phyloP scores from a whole-genome alignment of 768 basidiomycete species.

The Termitomyces sp. region DNA sequence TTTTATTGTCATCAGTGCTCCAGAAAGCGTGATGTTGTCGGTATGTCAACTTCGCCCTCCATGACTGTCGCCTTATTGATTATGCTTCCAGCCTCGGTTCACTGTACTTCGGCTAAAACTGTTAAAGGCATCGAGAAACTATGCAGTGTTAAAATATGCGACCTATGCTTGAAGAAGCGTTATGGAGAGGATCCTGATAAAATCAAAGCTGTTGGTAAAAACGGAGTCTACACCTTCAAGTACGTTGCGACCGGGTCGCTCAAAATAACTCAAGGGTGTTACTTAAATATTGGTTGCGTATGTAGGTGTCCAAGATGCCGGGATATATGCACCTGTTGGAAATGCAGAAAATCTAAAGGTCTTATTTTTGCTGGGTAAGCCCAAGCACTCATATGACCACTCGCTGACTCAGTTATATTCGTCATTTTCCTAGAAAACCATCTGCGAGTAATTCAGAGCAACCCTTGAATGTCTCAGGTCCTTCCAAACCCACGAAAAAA shows the following conservation, averaged over 20 bases:
- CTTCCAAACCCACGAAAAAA: background rate
- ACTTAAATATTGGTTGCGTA: background rate
- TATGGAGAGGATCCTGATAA: constrained; percentile 52
- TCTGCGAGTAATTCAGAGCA: background rate
- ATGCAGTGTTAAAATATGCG: constrained; percentile 62
- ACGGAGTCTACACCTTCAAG: constrained; percentile 48
- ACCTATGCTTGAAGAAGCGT: constrained; percentile 60
- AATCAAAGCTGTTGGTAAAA: constrained; percentile 28
- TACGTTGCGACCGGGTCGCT: constrained; percentile 24
- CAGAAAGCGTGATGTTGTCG: constrained; percentile 49
- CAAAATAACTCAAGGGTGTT: background rate
- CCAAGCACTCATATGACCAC: background rate
- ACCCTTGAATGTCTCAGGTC: background rate
- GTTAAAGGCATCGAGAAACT: constrained; percentile 27
- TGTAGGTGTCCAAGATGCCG: constrained; percentile 72
- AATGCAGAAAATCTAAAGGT: constrained; percentile 62
- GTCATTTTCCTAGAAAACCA: background rate
- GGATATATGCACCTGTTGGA: constrained; percentile 62
- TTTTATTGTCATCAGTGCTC: constrained; percentile 73
- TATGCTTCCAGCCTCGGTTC: constrained; percentile 18
- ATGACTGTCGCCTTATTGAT: constrained; percentile 1
- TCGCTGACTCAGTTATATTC: background rate
- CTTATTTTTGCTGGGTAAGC: constrained; percentile 56
- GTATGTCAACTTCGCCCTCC: constrained; percentile 29
- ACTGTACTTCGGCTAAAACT: constrained; percentile 27